Conservation (phyloP, 1,139 yeast genomes). For the Yamadazyma kanchanaburiensis region DNA sequence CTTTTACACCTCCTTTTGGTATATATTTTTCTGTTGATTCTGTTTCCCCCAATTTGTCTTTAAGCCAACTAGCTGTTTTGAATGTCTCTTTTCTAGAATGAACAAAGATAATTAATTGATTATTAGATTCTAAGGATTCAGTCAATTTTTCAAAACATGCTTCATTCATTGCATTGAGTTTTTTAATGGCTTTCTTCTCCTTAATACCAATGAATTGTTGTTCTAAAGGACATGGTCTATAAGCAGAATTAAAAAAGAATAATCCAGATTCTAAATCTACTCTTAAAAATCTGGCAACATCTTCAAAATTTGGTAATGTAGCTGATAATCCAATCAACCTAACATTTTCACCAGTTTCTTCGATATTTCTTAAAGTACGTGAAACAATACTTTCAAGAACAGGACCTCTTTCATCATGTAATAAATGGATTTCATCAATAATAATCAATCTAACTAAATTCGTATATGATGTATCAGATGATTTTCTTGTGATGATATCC, state of each 20-base stretch:
- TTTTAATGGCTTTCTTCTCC: conserved; percentile 78
- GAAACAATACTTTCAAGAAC: conserved; percentile 87
- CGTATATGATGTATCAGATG: conserved; percentile 58
- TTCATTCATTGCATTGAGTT: conserved; percentile 80
- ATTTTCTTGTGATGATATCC: conserved; percentile 93
- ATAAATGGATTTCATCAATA: conserved; percentile 88
- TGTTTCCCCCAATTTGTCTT: conserved; percentile 57
- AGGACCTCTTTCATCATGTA: conserved; percentile 96
- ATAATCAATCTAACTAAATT: conserved; percentile 69
- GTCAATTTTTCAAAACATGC: conserved; percentile 82
- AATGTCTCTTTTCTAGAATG: conserved; percentile 92
- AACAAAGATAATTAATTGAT: conserved; percentile 85
- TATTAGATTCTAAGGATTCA: conserved; percentile 55
- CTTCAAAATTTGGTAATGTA: conserved; percentile 85
- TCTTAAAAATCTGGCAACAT: conserved; percentile 78
- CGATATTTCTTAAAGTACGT: conserved; percentile 55
- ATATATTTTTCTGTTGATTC: conserved; percentile 48
- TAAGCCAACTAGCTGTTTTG: conserved; percentile 75
- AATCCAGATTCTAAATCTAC: conserved; percentile 60
- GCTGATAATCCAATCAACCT: conserved; percentile 90
- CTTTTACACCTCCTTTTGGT: conserved; percentile 58
- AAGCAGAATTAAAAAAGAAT: conserved; percentile 79
- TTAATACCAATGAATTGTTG: conserved; percentile 88
- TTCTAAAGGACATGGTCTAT: conserved; percentile 88
- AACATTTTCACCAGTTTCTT: conserved; percentile 42